phyloP scores from a whole-genome alignment of 306 rosid genomes.

The Gynostemma pentaphyllum region DNA sequence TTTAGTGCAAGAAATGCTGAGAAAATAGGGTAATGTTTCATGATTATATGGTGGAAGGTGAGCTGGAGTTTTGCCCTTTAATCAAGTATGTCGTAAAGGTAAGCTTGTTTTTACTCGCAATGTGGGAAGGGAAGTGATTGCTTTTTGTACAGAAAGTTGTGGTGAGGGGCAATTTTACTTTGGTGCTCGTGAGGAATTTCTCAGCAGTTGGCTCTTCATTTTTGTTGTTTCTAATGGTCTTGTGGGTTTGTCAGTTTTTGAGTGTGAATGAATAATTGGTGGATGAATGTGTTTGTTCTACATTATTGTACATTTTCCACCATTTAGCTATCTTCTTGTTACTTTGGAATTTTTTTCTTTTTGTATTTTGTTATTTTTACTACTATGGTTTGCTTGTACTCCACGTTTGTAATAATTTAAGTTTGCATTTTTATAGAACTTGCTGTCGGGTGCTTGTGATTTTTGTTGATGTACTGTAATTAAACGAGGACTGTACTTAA shows the following conservation, averaged over 20 bases:
- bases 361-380: neutral
- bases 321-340: neutral
- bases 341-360: neutral
- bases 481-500: no score
- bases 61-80: constrained; percentile 25
- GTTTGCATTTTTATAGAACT: neutral
- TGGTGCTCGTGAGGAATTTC: neutral
- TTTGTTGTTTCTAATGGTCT: neutral
- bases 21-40: neutral
- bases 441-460: neutral
- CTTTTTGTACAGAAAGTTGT: constrained; percentile 29
- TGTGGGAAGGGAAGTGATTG: constrained; percentile 19
- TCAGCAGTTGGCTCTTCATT: neutral
- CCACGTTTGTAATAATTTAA: neutral
- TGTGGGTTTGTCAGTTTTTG: constrained; percentile 2
- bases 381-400: neutral
- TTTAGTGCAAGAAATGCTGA: constrained; percentile 1
- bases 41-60: constrained; percentile 15
- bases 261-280: constrained; percentile 8
- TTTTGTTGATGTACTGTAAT: neutral
- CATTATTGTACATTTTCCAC: neutral
- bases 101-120: constrained; percentile 39
- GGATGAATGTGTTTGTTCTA: constrained; percentile 1
- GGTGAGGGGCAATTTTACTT: constrained; percentile 7
- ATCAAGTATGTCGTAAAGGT: constrained; percentile 36